phyloP scores from a whole-genome alignment of 352 stramenopile genomes.

The Phytophthora pinifolia region DNA sequence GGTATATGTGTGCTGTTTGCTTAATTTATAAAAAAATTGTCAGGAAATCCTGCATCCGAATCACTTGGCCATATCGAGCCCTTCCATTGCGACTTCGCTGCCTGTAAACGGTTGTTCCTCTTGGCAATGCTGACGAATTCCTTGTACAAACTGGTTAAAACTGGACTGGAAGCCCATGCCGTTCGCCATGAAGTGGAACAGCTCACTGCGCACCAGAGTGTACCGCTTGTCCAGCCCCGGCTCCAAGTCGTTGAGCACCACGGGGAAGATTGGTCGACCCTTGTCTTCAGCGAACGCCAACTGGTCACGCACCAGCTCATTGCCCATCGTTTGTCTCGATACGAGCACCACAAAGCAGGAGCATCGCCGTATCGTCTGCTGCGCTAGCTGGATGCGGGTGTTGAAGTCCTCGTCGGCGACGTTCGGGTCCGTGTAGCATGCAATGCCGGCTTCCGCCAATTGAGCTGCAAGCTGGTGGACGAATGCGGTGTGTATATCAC shows the following conservation, averaged over 20 bases:
- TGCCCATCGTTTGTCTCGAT: slow-evolving; percentile 55
- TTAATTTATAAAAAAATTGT: no score
- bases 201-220: slow-evolving; percentile 59
- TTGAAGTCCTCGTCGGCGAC: slow-evolving; percentile 17
- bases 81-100: slow-evolving; percentile 20
- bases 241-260: slow-evolving; percentile 68
- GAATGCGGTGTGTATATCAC: slow-evolving; percentile 14
- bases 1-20: no score
- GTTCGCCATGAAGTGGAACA: slow-evolving; percentile 69
- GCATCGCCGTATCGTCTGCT: slow-evolving; percentile 74
- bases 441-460: slow-evolving; percentile 5
- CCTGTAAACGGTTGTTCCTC: slow-evolving; percentile 6
- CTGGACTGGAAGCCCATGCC: slow-evolving; percentile 54
- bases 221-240: slow-evolving; percentile 72
- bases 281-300: slow-evolving; percentile 82
- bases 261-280: slow-evolving; percentile 63
- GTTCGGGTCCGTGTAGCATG: slow-evolving; percentile 19
- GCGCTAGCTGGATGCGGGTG: slow-evolving; percentile 14
- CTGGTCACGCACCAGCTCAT: slow-evolving; percentile 70
- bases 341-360: slow-evolving; percentile 66
- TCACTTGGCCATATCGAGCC: no score
- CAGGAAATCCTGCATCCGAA: no score
- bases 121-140: slow-evolving; percentile 1
- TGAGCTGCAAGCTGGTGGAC: slow-evolving; percentile 9
- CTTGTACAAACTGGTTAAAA: slow-evolving; percentile 25